Base-by-base conservation (phyloP, 2,329 filamentous ascomycete species). In the Diaporthe sp. region DNA sequence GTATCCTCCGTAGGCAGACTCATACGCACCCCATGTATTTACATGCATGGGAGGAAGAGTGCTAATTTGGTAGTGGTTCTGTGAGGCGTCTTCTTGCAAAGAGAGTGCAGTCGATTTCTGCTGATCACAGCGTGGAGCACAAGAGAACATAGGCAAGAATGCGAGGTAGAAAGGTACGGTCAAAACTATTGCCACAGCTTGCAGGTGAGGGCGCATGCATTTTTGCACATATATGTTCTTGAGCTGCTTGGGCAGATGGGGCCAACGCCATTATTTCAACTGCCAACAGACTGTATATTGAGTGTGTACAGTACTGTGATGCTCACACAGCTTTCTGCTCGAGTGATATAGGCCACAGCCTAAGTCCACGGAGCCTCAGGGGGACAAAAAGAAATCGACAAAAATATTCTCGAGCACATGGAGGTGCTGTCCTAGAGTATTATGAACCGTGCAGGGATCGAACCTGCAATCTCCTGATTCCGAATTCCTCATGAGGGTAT, bases 381-480 rank as follows among this genome's bases (percentile, higher is more conserved):
- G 13, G 6, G 15, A 13, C 13, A 31, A 17, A 17, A 28, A 55
- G 19, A 22, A 55, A 39, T 39, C 4, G 2, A 39, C 2, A 34
- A 70, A 70, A 70, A 42, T 42, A 55, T 70, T 42, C 65, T 70
- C 65, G 34, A 55, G 34, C 65, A 49, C 42, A n/a, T 17, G 12
- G 2, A 12, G 0, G 34, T 55, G 49, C 65, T 55, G 65, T 70
- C 46, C 13, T 55, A 39, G 65, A 70, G 37, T 19, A 55, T 37
- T 22, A 55, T 74, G 72, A 74, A 57, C 75, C 74, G 49, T 67
- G 75, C 75, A 76, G 75, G 72, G 75, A 73, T 75, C 75, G 72
- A 76, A 76, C 73, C 75, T 75, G 75, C 73, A 76, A 76, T 74
- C 75, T 76, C 75, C 72, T 76, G 75, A 76, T 75, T 55, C 3